Conservation (phyloP, 495 filamentous ascomycete genomes). For the Talaromyces thailandensis region DNA sequence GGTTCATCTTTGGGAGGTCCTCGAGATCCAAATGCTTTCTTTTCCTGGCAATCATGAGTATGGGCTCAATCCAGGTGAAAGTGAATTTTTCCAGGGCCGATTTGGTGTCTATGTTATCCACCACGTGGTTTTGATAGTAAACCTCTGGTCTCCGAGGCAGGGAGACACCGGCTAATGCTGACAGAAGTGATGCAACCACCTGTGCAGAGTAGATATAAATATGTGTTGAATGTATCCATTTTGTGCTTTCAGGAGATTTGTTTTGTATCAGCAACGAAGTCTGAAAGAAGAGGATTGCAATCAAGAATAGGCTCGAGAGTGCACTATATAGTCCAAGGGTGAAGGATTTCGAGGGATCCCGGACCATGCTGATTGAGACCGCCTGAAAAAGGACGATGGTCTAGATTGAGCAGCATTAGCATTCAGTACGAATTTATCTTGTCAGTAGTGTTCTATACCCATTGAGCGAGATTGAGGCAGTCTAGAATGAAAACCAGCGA, state of each 20-base stretch:
- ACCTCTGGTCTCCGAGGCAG: slow-evolving; percentile 51
- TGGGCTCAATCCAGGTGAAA: slow-evolving; percentile 39
- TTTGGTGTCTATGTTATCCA: slow-evolving; percentile 45
- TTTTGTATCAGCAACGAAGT: neutral
- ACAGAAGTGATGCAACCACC: neutral
- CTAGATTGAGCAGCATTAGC: neutral
- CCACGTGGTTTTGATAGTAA: slow-evolving; percentile 30
- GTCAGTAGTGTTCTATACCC: neutral
- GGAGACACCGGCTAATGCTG: neutral
- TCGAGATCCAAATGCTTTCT: slow-evolving; percentile 42
- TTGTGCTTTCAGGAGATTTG: neutral
- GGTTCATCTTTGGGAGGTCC: slow-evolving; percentile 44
- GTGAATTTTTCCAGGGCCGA: slow-evolving; percentile 45
- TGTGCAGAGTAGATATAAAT: neutral
- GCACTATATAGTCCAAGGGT: neutral
- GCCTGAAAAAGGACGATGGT: neutral
- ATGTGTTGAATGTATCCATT: neutral
- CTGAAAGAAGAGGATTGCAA: neutral
- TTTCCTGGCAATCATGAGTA: slow-evolving; percentile 38
- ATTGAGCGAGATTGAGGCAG: slow-evolving; percentile 4
- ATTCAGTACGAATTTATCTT: neutral
- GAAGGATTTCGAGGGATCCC: neutral
- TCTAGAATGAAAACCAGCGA: neutral
- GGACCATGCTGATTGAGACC: neutral
- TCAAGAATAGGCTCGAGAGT: neutral